A percentile compares a stretch with the other conserved stretches of the same genome.
phyloP scores from a whole-genome alignment of 306 rosid species.

The Mimosa bimucronata region DNA sequence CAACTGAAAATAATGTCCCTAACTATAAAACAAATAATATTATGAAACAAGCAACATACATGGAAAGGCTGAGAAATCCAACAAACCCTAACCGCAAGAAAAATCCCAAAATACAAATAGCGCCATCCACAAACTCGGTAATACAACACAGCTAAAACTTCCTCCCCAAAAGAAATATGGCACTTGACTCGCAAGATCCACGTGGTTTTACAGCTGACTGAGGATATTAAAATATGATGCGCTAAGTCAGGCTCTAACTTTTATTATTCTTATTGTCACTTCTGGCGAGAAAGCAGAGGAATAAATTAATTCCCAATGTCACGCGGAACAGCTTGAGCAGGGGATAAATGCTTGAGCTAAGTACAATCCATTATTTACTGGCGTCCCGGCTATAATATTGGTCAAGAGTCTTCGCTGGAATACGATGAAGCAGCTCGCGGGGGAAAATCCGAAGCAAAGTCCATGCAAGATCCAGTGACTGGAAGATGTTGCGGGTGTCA shows the following conservation, averaged over 20 bases:
- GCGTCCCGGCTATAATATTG: constrained; percentile 89
- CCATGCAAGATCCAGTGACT: constrained; percentile 98
- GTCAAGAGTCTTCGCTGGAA: constrained; percentile 92
- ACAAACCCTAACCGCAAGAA: constrained; percentile 30
- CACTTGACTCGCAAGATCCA: constrained; percentile 49
- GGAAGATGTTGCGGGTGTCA: constrained; percentile 95
- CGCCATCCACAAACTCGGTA: constrained; percentile 37
- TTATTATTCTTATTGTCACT: constrained; percentile 53
- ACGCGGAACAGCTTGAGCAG: constrained; percentile 42
- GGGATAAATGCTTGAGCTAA: constrained; percentile 32
- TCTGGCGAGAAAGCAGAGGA: constrained; percentile 44
- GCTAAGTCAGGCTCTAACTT: constrained; percentile 44
- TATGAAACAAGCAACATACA: constrained; percentile 40
- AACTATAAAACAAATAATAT: constrained; percentile 32
- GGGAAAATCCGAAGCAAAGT: constrained; percentile 96
- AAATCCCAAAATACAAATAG: constrained; percentile 28
- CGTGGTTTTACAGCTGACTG: constrained; percentile 44
- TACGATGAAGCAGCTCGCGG: constrained; percentile 99
- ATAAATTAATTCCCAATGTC: constrained; percentile 52
- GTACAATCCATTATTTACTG: constrained; percentile 52
- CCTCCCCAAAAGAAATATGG: constrained; percentile 32
- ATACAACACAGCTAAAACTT: constrained; percentile 29
- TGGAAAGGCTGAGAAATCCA: constrained; percentile 27
- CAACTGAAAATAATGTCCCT: constrained; percentile 5
- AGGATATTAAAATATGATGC: constrained; percentile 40